A percentile compares a stretch with the other conserved stretches of the same genome.
phyloP scores from a whole-genome alignment of 495 filamentous ascomycete genomes.

The Daldinia vernicosa region DNA sequence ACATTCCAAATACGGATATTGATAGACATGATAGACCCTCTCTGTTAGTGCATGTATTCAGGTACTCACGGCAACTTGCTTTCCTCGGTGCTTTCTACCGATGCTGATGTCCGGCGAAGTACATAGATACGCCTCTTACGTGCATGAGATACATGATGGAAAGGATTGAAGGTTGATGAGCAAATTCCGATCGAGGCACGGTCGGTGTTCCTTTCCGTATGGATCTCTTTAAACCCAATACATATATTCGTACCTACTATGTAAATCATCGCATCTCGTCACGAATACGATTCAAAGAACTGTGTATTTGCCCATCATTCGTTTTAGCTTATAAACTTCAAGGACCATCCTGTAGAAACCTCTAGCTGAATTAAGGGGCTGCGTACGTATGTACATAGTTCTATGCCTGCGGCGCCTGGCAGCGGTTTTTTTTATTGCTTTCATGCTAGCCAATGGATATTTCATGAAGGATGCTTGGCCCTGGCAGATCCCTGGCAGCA shows the following conservation, averaged over 20 bases:
- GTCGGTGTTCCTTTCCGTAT: constrained; percentile 5
- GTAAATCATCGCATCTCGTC: background rate
- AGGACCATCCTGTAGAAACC: background rate
- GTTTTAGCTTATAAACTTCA: background rate
- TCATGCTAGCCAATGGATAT: constrained; percentile 28
- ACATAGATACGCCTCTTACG: background rate
- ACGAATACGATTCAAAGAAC: background rate
- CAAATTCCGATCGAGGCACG: constrained; percentile 13
- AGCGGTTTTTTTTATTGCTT: constrained; percentile 12
- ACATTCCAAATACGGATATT: constrained; percentile 1
- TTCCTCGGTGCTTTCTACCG: constrained; percentile 3
- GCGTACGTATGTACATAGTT: constrained; percentile 15
- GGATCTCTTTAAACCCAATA: background rate
- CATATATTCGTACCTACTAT: background rate
- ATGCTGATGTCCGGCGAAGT: constrained; percentile 3
- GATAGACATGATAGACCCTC: background rate
- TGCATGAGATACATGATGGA: constrained; percentile 8
- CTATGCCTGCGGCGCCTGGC: constrained; percentile 1
- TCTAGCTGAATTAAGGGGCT: constrained; percentile 26
- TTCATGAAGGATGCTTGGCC: constrained; percentile 22
- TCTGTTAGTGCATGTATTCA: too few species aligned
- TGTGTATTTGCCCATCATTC: background rate
- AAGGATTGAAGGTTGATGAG: constrained; percentile 11
- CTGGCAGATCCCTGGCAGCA: constrained; percentile 25
- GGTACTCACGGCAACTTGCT: background rate